A percentile compares a stretch with the other conserved stretches of the same genome.
These are phyloP conservation scores for Cercospora zeina DNA, from an alignment of 2,329 filamentous ascomycete species.

Conservation along the genomic window DNA sequence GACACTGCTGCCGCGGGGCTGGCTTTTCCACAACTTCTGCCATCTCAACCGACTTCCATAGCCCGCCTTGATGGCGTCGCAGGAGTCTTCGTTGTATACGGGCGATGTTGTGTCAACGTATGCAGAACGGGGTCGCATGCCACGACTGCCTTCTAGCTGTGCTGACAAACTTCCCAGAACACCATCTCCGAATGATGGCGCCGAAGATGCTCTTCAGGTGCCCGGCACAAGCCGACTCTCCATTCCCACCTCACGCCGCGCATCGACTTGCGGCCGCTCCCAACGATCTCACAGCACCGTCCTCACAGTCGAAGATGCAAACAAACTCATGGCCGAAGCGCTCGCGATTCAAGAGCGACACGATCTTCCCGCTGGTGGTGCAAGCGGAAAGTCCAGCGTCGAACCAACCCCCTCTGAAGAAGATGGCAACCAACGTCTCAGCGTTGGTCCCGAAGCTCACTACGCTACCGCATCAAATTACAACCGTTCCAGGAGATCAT, in stretches of 20 bases:
- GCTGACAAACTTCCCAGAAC: neutral
- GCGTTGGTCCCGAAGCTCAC: conserved; percentile 1
- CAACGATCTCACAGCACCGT: conserved; percentile 7
- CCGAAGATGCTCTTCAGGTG: conserved; percentile 1
- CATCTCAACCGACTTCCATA: neutral
- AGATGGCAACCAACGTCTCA: neutral
- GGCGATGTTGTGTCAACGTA: neutral
- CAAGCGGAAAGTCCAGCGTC: neutral
- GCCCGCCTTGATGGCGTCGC: neutral
- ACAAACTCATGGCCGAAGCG: conserved; percentile 10
- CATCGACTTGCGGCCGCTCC: conserved; percentile 4
- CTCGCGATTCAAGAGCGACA: conserved; percentile 15
- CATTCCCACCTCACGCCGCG: neutral
- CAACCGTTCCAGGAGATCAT: conserved; percentile 16
- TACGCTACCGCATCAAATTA: conserved; percentile 13
- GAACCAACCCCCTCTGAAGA: neutral
- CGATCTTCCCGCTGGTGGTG: neutral
- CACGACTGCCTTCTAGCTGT: neutral
- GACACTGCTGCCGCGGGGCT: neutral
- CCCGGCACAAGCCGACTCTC: conserved; percentile 4
- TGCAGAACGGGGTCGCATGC: neutral
- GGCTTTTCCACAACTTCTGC: neutral
- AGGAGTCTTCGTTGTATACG: neutral
- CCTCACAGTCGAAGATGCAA: conserved; percentile 13
- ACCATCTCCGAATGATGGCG: conserved; percentile 2